Evolutionary conservation across 257 asterid genomes (phyloP), one percentile per base, ranked within the genome.

Genomic region (Forsythia viridissima): DNA sequence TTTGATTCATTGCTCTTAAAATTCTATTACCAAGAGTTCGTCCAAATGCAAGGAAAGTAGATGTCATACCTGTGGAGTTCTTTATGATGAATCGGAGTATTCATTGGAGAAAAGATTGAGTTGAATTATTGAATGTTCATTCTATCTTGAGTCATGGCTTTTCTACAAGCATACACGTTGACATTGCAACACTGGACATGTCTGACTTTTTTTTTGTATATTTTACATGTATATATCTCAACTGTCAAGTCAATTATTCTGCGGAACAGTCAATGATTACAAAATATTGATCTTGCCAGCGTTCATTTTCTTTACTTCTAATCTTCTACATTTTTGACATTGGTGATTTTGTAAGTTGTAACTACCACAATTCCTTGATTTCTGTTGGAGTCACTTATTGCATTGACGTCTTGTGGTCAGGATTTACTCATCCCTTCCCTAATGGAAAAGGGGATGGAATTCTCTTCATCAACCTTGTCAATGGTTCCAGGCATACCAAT

Each of bases 401-500:
- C 70, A 63, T 70, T 71, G 7, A 34, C 43, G 74, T 77, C 39
- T 74, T 81, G 15, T 80, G 73, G 70, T 71, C 88, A 94, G 98
- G 97, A 90, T 86, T 73, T 94, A 74, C 88, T 94, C 72, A 87
- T 94, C 78, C 94, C 98, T 66, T 82, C 88, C 55, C 84, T 94
- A 77, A 79, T 94, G 90, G 93, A 90, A 72, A 94, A 91, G 76
- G 97, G 97, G 86, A 83, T 86, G 82, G 82, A 78, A 51, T 94
- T 94, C 90, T 91, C 96, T 13, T 86, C 94, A 57, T 81, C 88
- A 74, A 80, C 88, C 71, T 81, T 94, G 81, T 89, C 97, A 59
- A 91, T 94, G 94, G 88, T 89, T 81, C 98, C 97, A 59, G 98
- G 98, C 79, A 77, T 89, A 86, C 98, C 98, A 72, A 91, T 94